Percentiles rank a stretch among this genome's conserved stretches.
These are phyloP conservation scores for Aschersonia sp. DNA, from an alignment of 2,329 filamentous ascomycete species.

Conservation along the genomic window DNA sequence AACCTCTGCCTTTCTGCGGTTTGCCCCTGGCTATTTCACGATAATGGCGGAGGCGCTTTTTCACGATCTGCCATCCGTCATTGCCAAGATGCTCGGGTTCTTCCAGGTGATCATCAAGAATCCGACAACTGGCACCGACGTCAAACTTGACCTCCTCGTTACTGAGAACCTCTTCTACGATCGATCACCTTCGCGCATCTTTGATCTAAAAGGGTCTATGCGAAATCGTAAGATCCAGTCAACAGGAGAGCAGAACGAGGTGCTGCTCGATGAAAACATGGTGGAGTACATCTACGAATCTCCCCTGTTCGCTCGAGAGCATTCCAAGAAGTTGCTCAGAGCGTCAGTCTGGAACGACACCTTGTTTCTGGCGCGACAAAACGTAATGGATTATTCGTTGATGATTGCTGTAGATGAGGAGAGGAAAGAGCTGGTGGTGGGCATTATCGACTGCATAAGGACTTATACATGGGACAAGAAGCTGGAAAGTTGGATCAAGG, in stretches of 20 bases:
- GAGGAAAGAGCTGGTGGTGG: slow-evolving; percentile 82
- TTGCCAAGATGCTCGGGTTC: slow-evolving; percentile 98
- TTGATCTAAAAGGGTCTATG: slow-evolving; percentile 97
- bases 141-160: slow-evolving; percentile 84
- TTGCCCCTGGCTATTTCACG: slow-evolving; percentile 91
- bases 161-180: slow-evolving; percentile 99
- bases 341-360: slow-evolving; percentile 97
- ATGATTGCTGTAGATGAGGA: slow-evolving; percentile 96
- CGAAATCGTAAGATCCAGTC: slow-evolving; percentile 94
- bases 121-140: slow-evolving; percentile 76
- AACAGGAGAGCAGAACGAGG: slow-evolving; percentile 91
- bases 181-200: slow-evolving; percentile 73
- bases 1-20: slow-evolving; percentile 84
- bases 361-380: slow-evolving; percentile 81
- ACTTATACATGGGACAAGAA: slow-evolving; percentile 99
- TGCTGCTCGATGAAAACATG: slow-evolving; percentile 95
- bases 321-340: slow-evolving; percentile 85
- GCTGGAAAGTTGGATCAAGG: slow-evolving; percentile 99
- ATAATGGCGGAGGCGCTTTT: slow-evolving; percentile 96
- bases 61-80: slow-evolving; percentile 87
- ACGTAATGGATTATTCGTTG: slow-evolving; percentile 97
- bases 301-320: slow-evolving; percentile 85
- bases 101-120: slow-evolving; percentile 98
- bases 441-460: slow-evolving; percentile 95
- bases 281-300: slow-evolving; percentile 98